Base-by-base conservation (phyloP, 2,329 filamentous ascomycete species). In the Aspergillus terreus region DNA sequence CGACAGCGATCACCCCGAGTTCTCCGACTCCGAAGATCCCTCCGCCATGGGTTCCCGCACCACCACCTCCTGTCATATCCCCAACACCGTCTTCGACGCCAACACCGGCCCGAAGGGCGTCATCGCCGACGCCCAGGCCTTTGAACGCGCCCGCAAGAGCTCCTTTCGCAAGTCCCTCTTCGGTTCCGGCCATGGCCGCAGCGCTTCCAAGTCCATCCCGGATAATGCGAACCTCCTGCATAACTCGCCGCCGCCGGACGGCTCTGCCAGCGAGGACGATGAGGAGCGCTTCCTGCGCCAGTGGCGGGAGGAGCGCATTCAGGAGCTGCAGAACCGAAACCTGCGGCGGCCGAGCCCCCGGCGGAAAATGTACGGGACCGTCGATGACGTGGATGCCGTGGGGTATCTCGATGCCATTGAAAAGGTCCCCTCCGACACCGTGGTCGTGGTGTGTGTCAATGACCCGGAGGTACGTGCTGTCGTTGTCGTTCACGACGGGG, bases 401-500 rank as follows among this genome's bases (percentile, higher is more conserved):
- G 94, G 92, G 15, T 99, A 95, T 64, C 81, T 99, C n/a, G 92
- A 97, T 71, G 92, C 92, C 50, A 90, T 97, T 61, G 94, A 99
- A 75, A 94, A 90, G 73, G 90, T 92, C 4, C 79, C 84, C 36
- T 74, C 85, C 44, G 88, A 92, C 44, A 92, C 90, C 0, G 82
- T 88, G 3, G 92, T 97, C 2, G 87, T 96, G 2, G 94, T 99
- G 25, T 95, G 92, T 73, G 91, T 99, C 58, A 94, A 91, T 70
- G 91, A 96, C 66, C 82, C 88, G 55, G 82, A 88, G 78, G 91
- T 95, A 82, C 68, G 84, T 73, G 46, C 48, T 6, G 6, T 23
- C 23, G 23, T 46, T 25, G 9, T 38, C 21, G 11, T 9, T 14
- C 14, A 9, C 19, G 19, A 38, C 2, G 19, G 10, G 17, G 10